phyloP scores from a whole-genome alignment of 768 basidiomycete species.

The Pulveroboletus frians region DNA sequence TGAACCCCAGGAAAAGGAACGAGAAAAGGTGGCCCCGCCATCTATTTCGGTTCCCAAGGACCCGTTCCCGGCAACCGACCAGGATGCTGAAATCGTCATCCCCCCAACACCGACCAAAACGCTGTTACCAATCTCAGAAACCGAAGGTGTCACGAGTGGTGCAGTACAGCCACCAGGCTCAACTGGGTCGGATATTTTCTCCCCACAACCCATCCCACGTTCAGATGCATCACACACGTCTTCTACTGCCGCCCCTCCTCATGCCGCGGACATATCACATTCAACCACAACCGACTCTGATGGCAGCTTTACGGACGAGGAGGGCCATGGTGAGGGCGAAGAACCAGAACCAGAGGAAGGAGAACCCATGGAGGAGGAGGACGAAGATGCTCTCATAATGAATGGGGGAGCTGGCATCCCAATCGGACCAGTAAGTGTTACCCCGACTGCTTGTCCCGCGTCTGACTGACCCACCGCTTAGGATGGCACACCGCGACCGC shows the following conservation, averaged over 20 bases:
- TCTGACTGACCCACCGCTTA: conserved; percentile 27
- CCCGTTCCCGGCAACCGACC: conserved; percentile 12
- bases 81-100: conserved; percentile 37
- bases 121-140: conserved; percentile 61
- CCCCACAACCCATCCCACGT: conserved; percentile 23
- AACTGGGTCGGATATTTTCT: conserved; percentile 42
- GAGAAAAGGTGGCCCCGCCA: conserved; percentile 31
- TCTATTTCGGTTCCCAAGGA: conserved; percentile 22
- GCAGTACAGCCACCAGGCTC: conserved; percentile 91
- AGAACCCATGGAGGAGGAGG: conserved; percentile 68
- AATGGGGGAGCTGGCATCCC: conserved; percentile 95
- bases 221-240: conserved; percentile 22
- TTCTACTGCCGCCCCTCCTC: conserved; percentile 23
- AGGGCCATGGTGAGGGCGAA: conserved; percentile 64
- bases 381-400: conserved; percentile 84
- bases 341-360: conserved; percentile 58
- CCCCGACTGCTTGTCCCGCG: not conserved
- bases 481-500: conserved; percentile 83
- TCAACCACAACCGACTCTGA: conserved; percentile 31
- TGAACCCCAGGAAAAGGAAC: conserved; percentile 31
- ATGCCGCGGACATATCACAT: conserved; percentile 28
- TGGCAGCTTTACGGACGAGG: conserved; percentile 52
- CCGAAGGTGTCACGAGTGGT: conserved; percentile 85
- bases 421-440: conserved; percentile 71
- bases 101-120: conserved; percentile 45